Evolutionary conservation across 1,284 basidiomycete species (phyloP).

Genomic region (Mrakiaceae sp.): DNA sequence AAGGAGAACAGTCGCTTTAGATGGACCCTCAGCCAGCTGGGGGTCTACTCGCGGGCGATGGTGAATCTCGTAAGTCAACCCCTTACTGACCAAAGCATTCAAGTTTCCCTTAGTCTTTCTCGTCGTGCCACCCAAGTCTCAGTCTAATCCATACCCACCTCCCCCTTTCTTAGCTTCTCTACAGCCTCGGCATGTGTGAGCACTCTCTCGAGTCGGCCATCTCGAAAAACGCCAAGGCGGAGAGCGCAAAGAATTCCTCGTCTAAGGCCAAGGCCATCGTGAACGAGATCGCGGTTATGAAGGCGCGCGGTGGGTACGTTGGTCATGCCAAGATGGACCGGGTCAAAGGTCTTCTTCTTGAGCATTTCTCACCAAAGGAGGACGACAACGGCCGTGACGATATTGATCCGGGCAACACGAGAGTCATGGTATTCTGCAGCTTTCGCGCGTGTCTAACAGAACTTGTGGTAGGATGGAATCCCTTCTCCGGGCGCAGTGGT

Average conservation of each 20-base stretch:
- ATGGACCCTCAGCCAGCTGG: conserved; percentile 39
- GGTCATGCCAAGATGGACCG: conserved; percentile 90
- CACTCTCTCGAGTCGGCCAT: conserved; percentile 41
- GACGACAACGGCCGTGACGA: conserved; percentile 40
- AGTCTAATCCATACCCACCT: too few relatives aligned
- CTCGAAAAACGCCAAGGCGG: conserved; percentile 28
- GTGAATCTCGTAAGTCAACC: conserved; percentile 53
- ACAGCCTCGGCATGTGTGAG: conserved; percentile 67
- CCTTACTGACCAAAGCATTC: neutral
- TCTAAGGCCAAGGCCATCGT: conserved; percentile 21
- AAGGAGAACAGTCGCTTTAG: conserved; percentile 2
- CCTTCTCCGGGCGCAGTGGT: neutral
- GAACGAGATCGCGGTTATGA: conserved; percentile 31
- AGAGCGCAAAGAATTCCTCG: neutral
- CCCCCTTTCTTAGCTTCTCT: conserved; percentile 51
- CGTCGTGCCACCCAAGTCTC: neutral
- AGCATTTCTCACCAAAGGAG: conserved; percentile 59
- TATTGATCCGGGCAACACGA: conserved; percentile 42
- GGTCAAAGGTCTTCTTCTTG: conserved; percentile 58
- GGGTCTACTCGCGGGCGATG: conserved; percentile 61
- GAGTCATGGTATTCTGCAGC: conserved; percentile 93
- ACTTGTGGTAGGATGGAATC: conserved; percentile 48
- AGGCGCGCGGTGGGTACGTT: conserved; percentile 40
- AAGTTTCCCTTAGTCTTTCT: neutral
- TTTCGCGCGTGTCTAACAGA: conserved; percentile 84